These are phyloP conservation scores for Craterostigma plantagineum DNA, from an alignment of 257 asterid genomes.

Conservation along the genomic window DNA sequence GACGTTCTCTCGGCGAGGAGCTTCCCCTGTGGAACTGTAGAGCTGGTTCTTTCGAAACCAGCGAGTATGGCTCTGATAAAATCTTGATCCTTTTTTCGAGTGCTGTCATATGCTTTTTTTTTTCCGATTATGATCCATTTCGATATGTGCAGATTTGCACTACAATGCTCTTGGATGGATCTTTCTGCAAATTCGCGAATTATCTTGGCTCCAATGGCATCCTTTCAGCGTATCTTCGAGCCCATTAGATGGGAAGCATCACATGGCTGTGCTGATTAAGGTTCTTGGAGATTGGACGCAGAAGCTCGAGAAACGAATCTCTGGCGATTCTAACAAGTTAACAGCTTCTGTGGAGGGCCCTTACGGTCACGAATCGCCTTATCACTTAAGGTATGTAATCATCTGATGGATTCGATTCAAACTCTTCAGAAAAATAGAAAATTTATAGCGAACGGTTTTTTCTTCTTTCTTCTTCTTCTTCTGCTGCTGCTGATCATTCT, in stretches of 20 bases:
- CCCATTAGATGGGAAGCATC: conserved; percentile 44
- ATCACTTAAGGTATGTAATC: conserved; percentile 43
- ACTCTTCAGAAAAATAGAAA: too few relatives aligned
- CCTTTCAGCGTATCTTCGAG: conserved; percentile 67
- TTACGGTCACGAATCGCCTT: conserved; percentile 75
- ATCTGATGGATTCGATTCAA: too few relatives aligned
- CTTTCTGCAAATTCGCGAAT: conserved; percentile 45
- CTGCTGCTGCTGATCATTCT: conserved; percentile 1
- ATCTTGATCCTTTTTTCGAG: too few relatives aligned
- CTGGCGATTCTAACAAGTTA: conserved; percentile 15
- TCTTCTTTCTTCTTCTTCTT: too few relatives aligned
- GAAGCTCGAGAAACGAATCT: conserved; percentile 22
- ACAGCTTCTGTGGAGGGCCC: conserved; percentile 77
- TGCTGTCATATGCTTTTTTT: too few relatives aligned
- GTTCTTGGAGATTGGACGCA: conserved; percentile 52
- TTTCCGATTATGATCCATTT: too few relatives aligned
- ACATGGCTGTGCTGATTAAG: conserved; percentile 42
- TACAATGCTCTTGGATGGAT: conserved; percentile 73
- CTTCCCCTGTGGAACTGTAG: conserved; percentile 64
- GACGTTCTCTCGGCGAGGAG: conserved; percentile 36
- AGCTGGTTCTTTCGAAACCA: conserved; percentile 56
- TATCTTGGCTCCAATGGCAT: conserved; percentile 67
- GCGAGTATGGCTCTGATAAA: conserved; percentile 19
- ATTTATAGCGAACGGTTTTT: too few relatives aligned
- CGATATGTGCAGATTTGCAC: conserved; percentile 26